A percentile compares a stretch with the other conserved stretches of the same genome.
Evolutionary conservation across 345 rosid species (phyloP).

Genomic region (Gossypium longicalyx): DNA sequence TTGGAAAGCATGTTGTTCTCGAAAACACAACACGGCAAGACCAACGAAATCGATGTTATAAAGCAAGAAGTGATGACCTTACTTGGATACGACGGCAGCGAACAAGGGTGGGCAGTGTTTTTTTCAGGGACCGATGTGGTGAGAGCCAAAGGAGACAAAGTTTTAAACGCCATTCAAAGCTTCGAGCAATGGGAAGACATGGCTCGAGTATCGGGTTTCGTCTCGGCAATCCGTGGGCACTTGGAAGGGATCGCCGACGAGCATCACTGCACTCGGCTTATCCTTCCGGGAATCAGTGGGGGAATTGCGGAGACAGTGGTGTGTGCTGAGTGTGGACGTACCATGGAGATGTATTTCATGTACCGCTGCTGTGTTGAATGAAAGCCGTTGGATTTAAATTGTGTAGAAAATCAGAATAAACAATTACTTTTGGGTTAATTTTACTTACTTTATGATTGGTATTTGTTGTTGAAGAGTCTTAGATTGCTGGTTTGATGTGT

Average conservation of each 20-base stretch:
- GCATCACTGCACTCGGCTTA: constrained; percentile 2
- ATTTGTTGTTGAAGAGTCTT: not conserved
- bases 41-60: constrained; percentile 38
- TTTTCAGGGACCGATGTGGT: not conserved
- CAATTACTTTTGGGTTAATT: not conserved
- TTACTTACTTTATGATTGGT: not conserved
- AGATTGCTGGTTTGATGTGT: not conserved
- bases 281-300: not conserved
- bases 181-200: not conserved
- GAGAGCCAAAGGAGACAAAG: not conserved
- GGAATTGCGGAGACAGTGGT: not conserved
- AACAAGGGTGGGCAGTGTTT: not conserved
- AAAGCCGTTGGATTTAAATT: not conserved
- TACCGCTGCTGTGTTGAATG: constrained; percentile 56
- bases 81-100: constrained; percentile 45
- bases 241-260: not conserved
- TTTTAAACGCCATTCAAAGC: not conserved
- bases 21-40: constrained; percentile 26
- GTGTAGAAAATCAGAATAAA: not conserved
- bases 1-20: constrained; percentile 50
- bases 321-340: constrained; percentile 28
- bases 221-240: not conserved
- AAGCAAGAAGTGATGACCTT: constrained; percentile 51
- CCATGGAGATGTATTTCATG: constrained; percentile 66
- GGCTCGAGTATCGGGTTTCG: not conserved